Percentiles rank a stretch among this genome's conserved stretches.
phyloP scores from a whole-genome alignment of 148 eudicot genomes.

The Drosera capensis region DNA sequence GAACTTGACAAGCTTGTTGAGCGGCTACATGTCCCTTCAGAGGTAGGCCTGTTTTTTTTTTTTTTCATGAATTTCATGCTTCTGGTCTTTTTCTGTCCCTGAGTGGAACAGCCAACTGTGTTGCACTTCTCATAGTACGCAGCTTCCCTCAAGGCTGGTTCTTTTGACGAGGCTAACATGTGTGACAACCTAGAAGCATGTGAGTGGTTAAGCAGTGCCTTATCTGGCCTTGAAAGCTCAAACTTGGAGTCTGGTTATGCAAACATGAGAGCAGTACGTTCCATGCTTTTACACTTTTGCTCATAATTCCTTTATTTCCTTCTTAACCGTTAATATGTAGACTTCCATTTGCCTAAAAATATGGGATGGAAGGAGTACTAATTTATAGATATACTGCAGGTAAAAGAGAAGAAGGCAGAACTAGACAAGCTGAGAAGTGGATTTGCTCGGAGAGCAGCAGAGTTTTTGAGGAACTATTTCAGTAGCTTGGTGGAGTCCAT shows the following conservation, averaged over 20 bases:
- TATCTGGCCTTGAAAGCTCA: conserved; percentile 60
- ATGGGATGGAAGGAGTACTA: not conserved
- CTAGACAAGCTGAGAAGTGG: conserved; percentile 62
- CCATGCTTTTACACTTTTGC: conserved; percentile 5
- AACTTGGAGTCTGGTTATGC: conserved; percentile 60
- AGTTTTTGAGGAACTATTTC: conserved; percentile 74
- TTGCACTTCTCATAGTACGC: conserved; percentile 38
- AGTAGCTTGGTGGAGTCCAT: conserved; percentile 93
- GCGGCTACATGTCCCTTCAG: conserved; percentile 66
- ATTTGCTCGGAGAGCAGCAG: conserved; percentile 88
- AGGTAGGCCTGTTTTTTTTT: conserved; percentile 25
- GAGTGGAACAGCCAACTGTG: not conserved
- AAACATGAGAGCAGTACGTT: conserved; percentile 76
- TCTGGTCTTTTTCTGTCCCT: not conserved
- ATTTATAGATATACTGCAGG: conserved; percentile 23
- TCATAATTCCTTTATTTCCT: not conserved
- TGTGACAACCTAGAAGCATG: conserved; percentile 79
- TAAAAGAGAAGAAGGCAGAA: conserved; percentile 79
- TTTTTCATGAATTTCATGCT: too few relatives aligned
- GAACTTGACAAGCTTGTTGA: conserved; percentile 95
- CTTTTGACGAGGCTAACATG: conserved; percentile 86
- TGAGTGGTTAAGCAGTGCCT: conserved; percentile 82
- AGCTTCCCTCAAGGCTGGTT: conserved; percentile 63
- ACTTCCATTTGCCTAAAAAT: not conserved
- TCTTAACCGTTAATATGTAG: not conserved